Conservation (phyloP, 305 asterid genomes). For the Rubia tinctorum region DNA sequence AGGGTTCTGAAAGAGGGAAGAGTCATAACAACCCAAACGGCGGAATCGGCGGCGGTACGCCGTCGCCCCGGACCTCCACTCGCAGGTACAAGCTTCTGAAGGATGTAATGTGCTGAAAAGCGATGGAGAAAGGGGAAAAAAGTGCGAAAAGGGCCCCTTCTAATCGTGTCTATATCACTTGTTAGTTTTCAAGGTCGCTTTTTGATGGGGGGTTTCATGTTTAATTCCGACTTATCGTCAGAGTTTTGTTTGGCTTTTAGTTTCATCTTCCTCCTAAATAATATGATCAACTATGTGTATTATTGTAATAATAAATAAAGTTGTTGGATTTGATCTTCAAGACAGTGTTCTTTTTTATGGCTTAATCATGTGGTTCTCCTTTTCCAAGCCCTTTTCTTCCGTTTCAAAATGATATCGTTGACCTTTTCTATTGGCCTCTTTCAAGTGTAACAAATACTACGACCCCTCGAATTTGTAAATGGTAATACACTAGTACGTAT, state of each 20-base stretch:
- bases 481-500: neutral
- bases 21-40: conserved; percentile 40
- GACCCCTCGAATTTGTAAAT: neutral
- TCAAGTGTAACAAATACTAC: neutral
- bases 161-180: conserved; percentile 15
- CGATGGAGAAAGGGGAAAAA: neutral
- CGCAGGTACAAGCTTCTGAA: conserved; percentile 97
- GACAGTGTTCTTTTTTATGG: neutral
- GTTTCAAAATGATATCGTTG: neutral
- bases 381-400: neutral
- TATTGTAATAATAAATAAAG: conserved; percentile 2
- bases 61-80: conserved; percentile 71
- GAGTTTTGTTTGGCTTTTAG: neutral
- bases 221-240: conserved; percentile 5
- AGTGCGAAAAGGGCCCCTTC: conserved; percentile 14
- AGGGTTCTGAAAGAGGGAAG: conserved; percentile 34
- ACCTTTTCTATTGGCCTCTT: neutral
- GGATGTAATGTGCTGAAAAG: conserved; percentile 81
- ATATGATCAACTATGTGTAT: neutral
- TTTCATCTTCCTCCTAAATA: neutral
- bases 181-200: conserved; percentile 34
- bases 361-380: conserved; percentile 1
- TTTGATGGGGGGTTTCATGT: conserved; percentile 19
- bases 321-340: neutral
- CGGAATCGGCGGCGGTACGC: conserved; percentile 25